Base-by-base conservation (phyloP, 2,329 filamentous ascomycete species). In the Ceratocystis cacaofunesta region DNA sequence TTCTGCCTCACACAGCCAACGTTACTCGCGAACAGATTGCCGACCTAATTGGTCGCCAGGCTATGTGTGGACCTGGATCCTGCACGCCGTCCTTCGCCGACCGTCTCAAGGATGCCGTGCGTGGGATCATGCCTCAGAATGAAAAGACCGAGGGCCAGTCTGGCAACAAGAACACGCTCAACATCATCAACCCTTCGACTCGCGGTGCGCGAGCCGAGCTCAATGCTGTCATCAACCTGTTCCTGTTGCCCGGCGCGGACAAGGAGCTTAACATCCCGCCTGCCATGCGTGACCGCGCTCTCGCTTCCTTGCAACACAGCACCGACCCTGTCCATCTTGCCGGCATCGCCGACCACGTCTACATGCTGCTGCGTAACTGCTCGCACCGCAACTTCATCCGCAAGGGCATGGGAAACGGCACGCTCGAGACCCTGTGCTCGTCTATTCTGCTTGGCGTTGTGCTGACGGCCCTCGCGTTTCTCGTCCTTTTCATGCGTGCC, bases 401-500 rank as follows among this genome's bases (percentile, higher is more conserved):
- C 48, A 74, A 84, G 5, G 81, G 80, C 67, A 77, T 82, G 43
- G 79, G 76, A 70, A 82, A 79, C 70, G 78, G 78, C 46, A 79
- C 78, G 2, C 77, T 78, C 63, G 78, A 79, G 71, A 79, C 78
- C 1, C 69, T 79, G 10, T 80, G 78, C 71, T 74, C 78, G 36
- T 77, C 77, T 1, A 79, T 77, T 1, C 69, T 73, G 1, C 70
- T 79, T 6, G 78, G 78, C 5, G 75, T 78, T 41, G 71, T 71
- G n/a, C 72, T 76, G 28, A 76, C 76, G 3, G 2, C 73, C 10
- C 72, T 70, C 25, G 78, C 77, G 8, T 75, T 79, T 67, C 68
- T 79, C 3, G 71, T 72, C 32, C 73, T 77, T 46, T 68, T 79
- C 2, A 71, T 77, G 25, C 75, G 76, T 17, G 76, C 74, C 6